Base-by-base conservation (phyloP, 2,329 filamentous ascomycete species). In the Apiospora marii region DNA sequence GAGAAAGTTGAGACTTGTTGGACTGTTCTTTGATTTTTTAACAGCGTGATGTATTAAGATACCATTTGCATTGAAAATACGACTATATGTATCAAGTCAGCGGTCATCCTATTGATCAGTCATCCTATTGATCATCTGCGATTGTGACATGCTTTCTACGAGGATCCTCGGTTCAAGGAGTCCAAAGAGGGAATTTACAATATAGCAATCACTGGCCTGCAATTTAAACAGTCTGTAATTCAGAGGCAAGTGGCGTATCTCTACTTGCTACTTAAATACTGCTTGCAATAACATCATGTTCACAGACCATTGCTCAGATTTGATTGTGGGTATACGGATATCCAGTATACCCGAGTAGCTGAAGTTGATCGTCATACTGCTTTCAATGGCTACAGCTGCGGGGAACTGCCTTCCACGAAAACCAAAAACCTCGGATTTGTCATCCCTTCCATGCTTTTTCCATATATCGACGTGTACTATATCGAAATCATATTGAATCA, bases 51-150 rank as follows among this genome's bases (percentile, higher is more conserved):
- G 22, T 37, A 64, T 64, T 41, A 64, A 64, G 58, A 64, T 64
- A 64, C 58, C 58, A 64, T 64, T 64, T 64, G 58, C 58, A 34
- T 64, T 64, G 34, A 64, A 49, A 64, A 41, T 41, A 64, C 34
- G 34, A 64, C 34, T n/a, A n/a, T 19, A 41, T 41, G 8, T 24
- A n/a, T 10, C 58, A 41, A 41, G 34, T 10, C 30, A 41, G 22
- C 7, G n/a, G 13, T n/a, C 3, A 41, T 14, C 13, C 3, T 19
- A 13, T n/a, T 22, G 34, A 2, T 41, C 10, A 41, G 13, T n/a
- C 3, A 41, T 14, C 13, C 3, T 19, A 13, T n/a, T 22, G 34
- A 2, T 41, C 10, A 41, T 22, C 16, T 37, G 1, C 16, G 27
- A 30, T n/a, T 0, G 6, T 19, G 19, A 37, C 8, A 22, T 61